phyloP scores from a whole-genome alignment of 2,329 filamentous ascomycete species.

The Nothomitra cinnamomea region DNA sequence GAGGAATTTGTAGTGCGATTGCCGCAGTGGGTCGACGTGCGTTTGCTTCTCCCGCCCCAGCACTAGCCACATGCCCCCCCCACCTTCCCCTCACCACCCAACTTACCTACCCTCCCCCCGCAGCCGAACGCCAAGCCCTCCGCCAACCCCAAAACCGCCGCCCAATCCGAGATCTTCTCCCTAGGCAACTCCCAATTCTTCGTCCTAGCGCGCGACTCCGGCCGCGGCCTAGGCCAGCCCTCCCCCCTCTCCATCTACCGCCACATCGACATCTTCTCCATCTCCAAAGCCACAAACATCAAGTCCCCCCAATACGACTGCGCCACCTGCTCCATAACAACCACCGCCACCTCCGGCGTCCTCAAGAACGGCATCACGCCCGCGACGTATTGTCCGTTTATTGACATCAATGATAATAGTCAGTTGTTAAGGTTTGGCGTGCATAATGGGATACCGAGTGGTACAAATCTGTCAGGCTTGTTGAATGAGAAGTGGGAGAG shows the following conservation, averaged over 20 bases:
- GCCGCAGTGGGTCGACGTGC: conserved; percentile 35
- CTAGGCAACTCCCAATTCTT: conserved; percentile 48
- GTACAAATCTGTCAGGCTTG: conserved; percentile 36
- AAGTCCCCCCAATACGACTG: conserved; percentile 26
- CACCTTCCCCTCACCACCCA: not conserved
- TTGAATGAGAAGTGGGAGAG: conserved; percentile 69
- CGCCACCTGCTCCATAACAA: conserved; percentile 25
- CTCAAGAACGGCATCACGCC: conserved; percentile 37
- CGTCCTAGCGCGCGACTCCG: conserved; percentile 45
- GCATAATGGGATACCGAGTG: conserved; percentile 43
- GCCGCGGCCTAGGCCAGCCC: conserved; percentile 38
- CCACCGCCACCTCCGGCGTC: conserved; percentile 30
- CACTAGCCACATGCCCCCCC: not conserved
- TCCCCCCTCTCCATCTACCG: conserved; percentile 42
- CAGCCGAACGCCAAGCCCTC: conserved; percentile 20
- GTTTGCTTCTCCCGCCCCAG: not conserved
- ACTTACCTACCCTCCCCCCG: not conserved
- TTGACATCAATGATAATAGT: conserved; percentile 50
- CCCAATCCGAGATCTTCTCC: conserved; percentile 52
- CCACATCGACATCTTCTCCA: conserved; percentile 52
- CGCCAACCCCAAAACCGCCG: conserved; percentile 37
- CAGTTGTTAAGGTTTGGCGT: conserved; percentile 48
- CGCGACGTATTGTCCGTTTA: conserved; percentile 45
- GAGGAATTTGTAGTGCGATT: conserved; percentile 51
- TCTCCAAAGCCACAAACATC: conserved; percentile 43